These are phyloP conservation scores for Amanita polypyramis DNA, from an alignment of 768 basidiomycete species.

Conservation along the genomic window DNA sequence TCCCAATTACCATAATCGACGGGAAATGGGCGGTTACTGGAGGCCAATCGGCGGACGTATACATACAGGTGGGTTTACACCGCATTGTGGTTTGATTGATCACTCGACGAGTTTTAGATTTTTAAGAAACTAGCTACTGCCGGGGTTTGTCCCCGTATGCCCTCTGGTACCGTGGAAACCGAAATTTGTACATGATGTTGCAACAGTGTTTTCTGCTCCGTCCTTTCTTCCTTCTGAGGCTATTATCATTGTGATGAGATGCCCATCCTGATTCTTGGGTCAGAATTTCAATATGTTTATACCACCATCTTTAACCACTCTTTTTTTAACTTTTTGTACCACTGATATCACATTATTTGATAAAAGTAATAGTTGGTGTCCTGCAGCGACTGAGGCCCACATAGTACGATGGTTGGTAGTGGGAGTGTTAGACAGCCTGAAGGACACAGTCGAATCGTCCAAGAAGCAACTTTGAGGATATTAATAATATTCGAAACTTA, in stretches of 20 bases:
- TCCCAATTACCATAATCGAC: conserved; percentile 74
- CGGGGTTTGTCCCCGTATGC: conserved; percentile 22
- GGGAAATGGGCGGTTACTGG: conserved; percentile 71
- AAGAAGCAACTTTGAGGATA: not conserved
- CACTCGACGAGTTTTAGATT: conserved; percentile 18
- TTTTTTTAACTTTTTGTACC: not conserved
- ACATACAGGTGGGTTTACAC: conserved; percentile 41
- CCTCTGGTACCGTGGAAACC: conserved; percentile 23
- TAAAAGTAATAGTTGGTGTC: too few species aligned
- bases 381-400: too few species aligned
- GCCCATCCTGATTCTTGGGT: not conserved
- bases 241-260: not conserved
- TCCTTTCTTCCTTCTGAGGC: not conserved
- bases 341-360: not conserved
- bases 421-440: too few species aligned
- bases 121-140: conserved; percentile 41
- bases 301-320: not conserved
- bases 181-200: conserved; percentile 15
- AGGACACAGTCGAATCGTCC: too few species aligned
- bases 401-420: too few species aligned
- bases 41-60: conserved; percentile 63
- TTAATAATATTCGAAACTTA: too few species aligned
- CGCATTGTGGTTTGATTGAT: not conserved
- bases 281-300: too few species aligned
- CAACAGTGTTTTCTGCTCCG: conserved; percentile 2